These are phyloP conservation scores for Raddia distichophylla DNA, from an alignment of 176 grass and related monocot genomes.

Conservation along the genomic window DNA sequence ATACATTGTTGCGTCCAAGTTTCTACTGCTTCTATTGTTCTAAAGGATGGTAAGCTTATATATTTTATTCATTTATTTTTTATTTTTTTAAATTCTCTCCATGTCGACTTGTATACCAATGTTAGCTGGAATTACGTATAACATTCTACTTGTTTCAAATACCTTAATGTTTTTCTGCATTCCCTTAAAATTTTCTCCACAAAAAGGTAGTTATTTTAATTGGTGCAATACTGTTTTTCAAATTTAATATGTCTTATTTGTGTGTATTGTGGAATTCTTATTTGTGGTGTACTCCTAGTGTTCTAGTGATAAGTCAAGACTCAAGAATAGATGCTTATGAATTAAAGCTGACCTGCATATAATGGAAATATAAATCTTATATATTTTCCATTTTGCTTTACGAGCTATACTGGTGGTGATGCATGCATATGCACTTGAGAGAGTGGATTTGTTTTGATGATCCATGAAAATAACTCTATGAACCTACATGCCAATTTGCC, in stretches of 20 bases:
- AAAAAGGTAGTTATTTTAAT: slow-evolving; percentile 1
- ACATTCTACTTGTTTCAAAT: background rate
- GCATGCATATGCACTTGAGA: background rate
- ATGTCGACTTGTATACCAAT: background rate
- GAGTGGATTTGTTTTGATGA: slow-evolving; percentile 18
- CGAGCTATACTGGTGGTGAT: background rate
- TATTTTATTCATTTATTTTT: background rate
- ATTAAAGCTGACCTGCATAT: slow-evolving; percentile 15
- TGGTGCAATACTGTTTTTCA: background rate
- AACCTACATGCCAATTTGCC: slow-evolving; percentile 8
- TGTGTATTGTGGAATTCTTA: slow-evolving; percentile 32
- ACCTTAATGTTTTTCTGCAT: slow-evolving; percentile 7
- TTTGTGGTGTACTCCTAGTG: slow-evolving; percentile 23
- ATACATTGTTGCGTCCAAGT: slow-evolving; percentile 32
- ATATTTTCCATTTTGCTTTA: background rate
- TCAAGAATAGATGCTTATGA: slow-evolving; percentile 28
- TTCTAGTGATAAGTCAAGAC: background rate
- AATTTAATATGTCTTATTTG: background rate
- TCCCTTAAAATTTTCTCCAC: slow-evolving; percentile 11
- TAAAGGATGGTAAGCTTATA: slow-evolving; percentile 58
- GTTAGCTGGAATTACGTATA: background rate
- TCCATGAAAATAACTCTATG: background rate
- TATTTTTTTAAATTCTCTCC: slow-evolving; percentile 26
- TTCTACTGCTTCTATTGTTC: slow-evolving; percentile 41
- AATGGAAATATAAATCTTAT: background rate